Evolutionary conservation across 805 yeast species (phyloP), one percentile per base, ranked within the genome.

Genomic region (Debaryomyces hansenii): DNA sequence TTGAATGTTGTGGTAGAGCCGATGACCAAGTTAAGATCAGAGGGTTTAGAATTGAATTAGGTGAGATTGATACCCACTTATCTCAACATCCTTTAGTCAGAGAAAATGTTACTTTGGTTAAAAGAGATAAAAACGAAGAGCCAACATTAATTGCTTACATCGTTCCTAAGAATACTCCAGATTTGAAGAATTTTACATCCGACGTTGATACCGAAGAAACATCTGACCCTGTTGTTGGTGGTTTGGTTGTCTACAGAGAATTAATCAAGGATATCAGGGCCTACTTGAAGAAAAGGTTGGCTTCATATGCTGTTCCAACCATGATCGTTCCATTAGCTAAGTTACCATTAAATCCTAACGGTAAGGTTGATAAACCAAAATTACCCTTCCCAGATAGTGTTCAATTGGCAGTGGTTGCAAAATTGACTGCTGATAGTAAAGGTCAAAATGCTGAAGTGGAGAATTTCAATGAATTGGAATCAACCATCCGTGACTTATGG

Each of bases 21-120:
- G 99, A 94, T 70, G 98, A 92, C 64, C 99, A 94, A 69, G 97
- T 94, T 50, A 94, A 94, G 68, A 94, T 94, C 55, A 84, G 99
- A 72, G 99, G 99, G 1, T 95, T 94, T 82, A 83, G 99, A 70
- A 95, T 94, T 53, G 99, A 94, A 70, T 77, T 94, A 46, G 99
- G 99, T 49, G 99, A 94, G 70, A 95, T 94, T 62, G 98, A 94
- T 66, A 94, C 99, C 12, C 96, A 94, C 63, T 80, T 94, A 51
- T 90, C 97, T 11, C 96, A 90, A 66, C 97, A 91, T 72, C 87
- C 94, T 2, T 71, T 83, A 52, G 96, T 94, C 41, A 83, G 98
- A 64, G 97, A 94, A 67, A 94, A 94, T 62, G 76, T 90, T 43
- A 94, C 99, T 1, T 74, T 94, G 47, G 98, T 94, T 14, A 82